Base-by-base conservation (phyloP, 2,329 filamentous ascomycete genomes). In the Botrytis fragariae region DNA sequence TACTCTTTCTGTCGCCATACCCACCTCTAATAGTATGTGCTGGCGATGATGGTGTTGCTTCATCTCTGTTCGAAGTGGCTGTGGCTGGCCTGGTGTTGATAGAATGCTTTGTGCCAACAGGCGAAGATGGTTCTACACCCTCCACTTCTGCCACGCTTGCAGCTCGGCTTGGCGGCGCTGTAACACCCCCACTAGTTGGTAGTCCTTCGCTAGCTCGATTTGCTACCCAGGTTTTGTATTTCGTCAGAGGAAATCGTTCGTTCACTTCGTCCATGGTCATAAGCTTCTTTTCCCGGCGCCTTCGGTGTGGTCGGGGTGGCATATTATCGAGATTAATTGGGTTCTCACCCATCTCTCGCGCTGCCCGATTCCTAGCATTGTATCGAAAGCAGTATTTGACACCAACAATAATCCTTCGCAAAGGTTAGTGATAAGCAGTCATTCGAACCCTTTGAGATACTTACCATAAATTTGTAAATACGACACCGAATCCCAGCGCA, bases 201-300 rank as follows among this genome's bases (percentile, higher is more conserved):
- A 98, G 85, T 12, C 95, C 96, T 81, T 97, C 90, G 73, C 91
- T 89, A 73, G 94, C 94, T 74, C 95, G 91, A 72, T 90, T 90
- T 10, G 93, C 91, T 74, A 96, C 92, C 95, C 96, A 99, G 70
- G 88, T 89, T 85, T 99, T 98, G 88, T 99, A 99, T 83, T 98
- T 98, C 78, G 90, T 91, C 84, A 98, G 90, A 0, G 96, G 95
- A 79, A 99, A 99, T 78, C 97, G 93, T 78, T 97, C 94, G 81
- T 99, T 98, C 76, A 99, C 96, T 83, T 99, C 96, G 75, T 99
- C 96, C 91, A 98, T 98, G 3, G 93, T 93, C 96, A 99, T 98
- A 78, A 99, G 84, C 83, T 98, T 99, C 90, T 99, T 99, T 83
- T 99, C 96, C 74, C 95, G 90, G 77, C 95, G 89, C 79, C 95